A percentile compares a stretch with the other conserved stretches of the same genome.
phyloP scores from a whole-genome alignment of 768 basidiomycete species.

The Russula sp. region DNA sequence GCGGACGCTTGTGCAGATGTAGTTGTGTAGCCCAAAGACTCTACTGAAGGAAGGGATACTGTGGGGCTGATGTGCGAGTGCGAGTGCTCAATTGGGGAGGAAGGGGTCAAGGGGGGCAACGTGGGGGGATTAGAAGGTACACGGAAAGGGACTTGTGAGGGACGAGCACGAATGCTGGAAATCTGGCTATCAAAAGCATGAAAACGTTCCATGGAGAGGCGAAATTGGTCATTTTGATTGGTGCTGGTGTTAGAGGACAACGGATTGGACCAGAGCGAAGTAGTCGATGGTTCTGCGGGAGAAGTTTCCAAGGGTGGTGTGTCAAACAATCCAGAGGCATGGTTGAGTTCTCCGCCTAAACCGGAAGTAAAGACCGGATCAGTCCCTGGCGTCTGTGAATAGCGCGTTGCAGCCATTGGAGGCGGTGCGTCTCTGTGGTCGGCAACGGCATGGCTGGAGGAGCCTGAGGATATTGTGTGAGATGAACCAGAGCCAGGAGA shows the following conservation, averaged over 20 bases:
- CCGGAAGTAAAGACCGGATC: constrained; percentile 10
- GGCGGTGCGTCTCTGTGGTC: constrained; percentile 16
- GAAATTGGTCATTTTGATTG: constrained; percentile 29
- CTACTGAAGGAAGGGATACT: constrained; percentile 22
- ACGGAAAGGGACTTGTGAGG: constrained; percentile 21
- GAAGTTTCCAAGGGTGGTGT: constrained; percentile 9
- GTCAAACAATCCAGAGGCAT: constrained; percentile 8
- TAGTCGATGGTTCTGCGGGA: constrained; percentile 6
- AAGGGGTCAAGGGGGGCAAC: constrained; percentile 29
- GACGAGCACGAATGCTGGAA: constrained; percentile 27
- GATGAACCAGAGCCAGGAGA: constrained; percentile 21
- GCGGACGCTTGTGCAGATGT: constrained; percentile 4
- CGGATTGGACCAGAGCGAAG: constrained; percentile 12
- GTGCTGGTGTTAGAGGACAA: constrained; percentile 7
- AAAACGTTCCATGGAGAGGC: constrained; percentile 31
- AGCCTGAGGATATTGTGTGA: constrained; percentile 13
- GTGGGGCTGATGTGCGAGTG: constrained; percentile 9
- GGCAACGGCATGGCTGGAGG: constrained; percentile 13
- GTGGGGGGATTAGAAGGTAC: constrained; percentile 15
- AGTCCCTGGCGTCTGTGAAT: constrained; percentile 10
- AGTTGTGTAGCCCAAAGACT: constrained; percentile 11
- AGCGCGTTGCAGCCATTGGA: constrained; percentile 1
- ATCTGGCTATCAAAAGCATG: constrained; percentile 31
- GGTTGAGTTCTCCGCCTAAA: constrained; percentile 8
- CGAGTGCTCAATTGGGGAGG: constrained; percentile 20